These are phyloP conservation scores for Starmera pachycereana DNA, from an alignment of 805 yeast genomes.

Conservation along the genomic window DNA sequence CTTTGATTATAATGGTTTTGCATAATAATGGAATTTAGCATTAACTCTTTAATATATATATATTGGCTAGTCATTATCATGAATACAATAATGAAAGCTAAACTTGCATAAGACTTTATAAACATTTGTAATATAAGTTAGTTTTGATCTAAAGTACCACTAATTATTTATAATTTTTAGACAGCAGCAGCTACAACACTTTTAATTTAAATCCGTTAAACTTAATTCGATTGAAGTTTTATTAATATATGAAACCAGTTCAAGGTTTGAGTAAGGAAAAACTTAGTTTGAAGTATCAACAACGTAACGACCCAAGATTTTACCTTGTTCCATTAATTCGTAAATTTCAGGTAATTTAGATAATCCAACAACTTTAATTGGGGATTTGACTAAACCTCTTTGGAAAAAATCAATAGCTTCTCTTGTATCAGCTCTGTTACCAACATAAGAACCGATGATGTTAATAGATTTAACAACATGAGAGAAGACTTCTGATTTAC, in stretches of 20 bases:
- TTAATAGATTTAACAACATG: conserved; percentile 62
- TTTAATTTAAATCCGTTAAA: too few species aligned
- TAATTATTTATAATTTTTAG: too few species aligned
- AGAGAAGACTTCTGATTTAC: conserved; percentile 53
- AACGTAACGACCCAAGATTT: conserved; percentile 82
- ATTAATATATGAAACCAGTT: background rate
- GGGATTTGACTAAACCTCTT: conserved; percentile 50
- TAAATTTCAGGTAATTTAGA: conserved; percentile 38
- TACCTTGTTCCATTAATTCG: conserved; percentile 70
- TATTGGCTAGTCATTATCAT: too few species aligned
- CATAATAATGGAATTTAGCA: too few species aligned
- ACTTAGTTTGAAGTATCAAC: conserved; percentile 48
- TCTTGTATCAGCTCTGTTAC: conserved; percentile 73
- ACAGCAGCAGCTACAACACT: too few species aligned
- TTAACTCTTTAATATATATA: too few species aligned
- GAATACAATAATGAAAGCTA: too few species aligned
- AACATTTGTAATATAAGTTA: too few species aligned
- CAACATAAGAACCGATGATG: conserved; percentile 77
- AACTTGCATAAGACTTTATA: too few species aligned
- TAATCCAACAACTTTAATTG: conserved; percentile 42
- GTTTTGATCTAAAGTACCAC: too few species aligned
- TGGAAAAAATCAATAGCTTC: conserved; percentile 57
- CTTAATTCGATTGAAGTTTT: too few species aligned
- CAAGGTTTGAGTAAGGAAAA: conserved; percentile 5
- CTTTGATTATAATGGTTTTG: too few species aligned